Conservation (phyloP, 2,329 filamentous ascomycete species). For the Aspergillus latus region DNA sequence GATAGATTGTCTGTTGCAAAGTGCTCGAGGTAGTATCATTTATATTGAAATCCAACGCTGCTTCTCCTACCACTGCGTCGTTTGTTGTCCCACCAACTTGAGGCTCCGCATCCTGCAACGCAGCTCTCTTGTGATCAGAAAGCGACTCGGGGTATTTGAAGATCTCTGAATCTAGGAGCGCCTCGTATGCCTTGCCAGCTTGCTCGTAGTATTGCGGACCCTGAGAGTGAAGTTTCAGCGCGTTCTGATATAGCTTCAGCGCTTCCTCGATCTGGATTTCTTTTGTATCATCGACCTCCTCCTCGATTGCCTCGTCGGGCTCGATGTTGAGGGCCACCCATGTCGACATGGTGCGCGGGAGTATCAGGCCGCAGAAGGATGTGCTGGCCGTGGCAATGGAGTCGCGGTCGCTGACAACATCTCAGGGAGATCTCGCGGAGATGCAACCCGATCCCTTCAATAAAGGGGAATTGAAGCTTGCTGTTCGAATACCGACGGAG, state of each 20-base stretch:
- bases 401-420: conserved; percentile 21
- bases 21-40: conserved; percentile 76
- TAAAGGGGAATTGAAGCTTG: not conserved
- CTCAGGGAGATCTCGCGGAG: conserved; percentile 25
- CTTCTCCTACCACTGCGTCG: conserved; percentile 24
- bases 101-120: conserved; percentile 46
- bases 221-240: conserved; percentile 87
- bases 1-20: conserved; percentile 82
- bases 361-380: conserved; percentile 18
- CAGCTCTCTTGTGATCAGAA: conserved; percentile 77
- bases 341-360: conserved; percentile 48
- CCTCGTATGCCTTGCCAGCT: conserved; percentile 77
- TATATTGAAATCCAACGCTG: conserved; percentile 54
- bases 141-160: conserved; percentile 86
- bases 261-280: conserved; percentile 98
- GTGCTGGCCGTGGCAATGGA: conserved; percentile 14
- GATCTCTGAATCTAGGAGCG: conserved; percentile 86
- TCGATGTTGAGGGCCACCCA: conserved; percentile 94
- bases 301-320: conserved; percentile 83
- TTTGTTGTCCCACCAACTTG: conserved; percentile 49
- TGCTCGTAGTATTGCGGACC: conserved; percentile 73
- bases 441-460: not conserved
- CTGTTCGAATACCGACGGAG: not conserved
- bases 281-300: conserved; percentile 91
- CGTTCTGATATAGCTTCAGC: conserved; percentile 87